Percentiles rank a stretch among this genome's conserved stretches.
Conservation (phyloP, 352 stramenopile genomes). For the Pythium grandisporangium region DNA sequence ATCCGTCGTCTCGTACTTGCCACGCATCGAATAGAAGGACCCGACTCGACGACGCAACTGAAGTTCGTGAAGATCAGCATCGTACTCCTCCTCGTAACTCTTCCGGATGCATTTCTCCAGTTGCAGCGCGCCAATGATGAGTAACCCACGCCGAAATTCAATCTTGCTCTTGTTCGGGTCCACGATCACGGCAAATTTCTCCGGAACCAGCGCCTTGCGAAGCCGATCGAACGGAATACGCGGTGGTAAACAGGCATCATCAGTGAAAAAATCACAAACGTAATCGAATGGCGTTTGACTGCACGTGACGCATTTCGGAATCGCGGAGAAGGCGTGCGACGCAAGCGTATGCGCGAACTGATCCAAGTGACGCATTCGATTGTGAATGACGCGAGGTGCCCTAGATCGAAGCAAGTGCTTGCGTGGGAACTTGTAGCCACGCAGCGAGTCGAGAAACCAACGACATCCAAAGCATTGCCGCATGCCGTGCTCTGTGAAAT, state of each 20-base stretch:
- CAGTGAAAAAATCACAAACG: conserved; percentile 60
- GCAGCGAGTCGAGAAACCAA: conserved; percentile 59
- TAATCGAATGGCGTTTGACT: conserved; percentile 38
- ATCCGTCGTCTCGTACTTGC: no score
- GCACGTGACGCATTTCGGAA: conserved; percentile 63
- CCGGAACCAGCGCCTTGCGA: conserved; percentile 16
- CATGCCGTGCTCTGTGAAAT: conserved; percentile 26
- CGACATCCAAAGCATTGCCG: conserved; percentile 67
- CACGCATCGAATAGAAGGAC: no score
- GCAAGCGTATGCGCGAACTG: conserved; percentile 45
- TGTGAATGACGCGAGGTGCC: conserved; percentile 24
- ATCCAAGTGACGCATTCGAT: conserved; percentile 38
- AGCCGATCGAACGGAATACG: conserved; percentile 19
- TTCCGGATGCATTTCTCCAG: conserved; percentile 50
- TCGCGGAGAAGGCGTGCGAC: conserved; percentile 65
- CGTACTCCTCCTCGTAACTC: conserved; percentile 25
- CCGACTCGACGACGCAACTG: conserved; percentile 8
- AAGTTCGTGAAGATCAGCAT: conserved; percentile 7
- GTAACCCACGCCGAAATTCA: conserved; percentile 49
- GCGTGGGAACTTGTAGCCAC: conserved; percentile 47
- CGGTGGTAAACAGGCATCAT: conserved; percentile 16
- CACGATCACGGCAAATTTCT: conserved; percentile 48
- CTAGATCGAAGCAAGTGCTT: conserved; percentile 49
- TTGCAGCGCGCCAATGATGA: conserved; percentile 54
- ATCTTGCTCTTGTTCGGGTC: conserved; percentile 76